Base-by-base conservation (phyloP, 2,329 filamentous ascomycete genomes). In the Fusarium nygamai region DNA sequence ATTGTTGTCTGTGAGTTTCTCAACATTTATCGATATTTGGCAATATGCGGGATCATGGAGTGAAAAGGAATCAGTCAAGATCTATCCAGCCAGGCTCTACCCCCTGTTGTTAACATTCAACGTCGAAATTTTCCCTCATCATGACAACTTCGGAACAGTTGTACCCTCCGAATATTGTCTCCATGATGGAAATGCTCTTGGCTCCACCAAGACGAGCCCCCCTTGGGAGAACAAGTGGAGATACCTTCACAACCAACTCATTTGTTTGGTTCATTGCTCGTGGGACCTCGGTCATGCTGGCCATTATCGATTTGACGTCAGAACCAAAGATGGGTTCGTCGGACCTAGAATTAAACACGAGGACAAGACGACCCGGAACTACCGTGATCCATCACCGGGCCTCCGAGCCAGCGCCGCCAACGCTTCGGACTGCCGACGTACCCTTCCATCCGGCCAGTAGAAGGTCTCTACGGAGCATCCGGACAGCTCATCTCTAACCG, bases 231-330 rank as follows among this genome's bases (percentile, higher is more conserved):
- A 61, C 41, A 56, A 68, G 71, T 68, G 71, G 71, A 51, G 59
- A 60, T 61, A 22, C 12, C 17, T 61, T 41, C 46, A 14, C n/a
- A 67, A 67, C 36, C 24, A 22, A 39, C 24, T 27, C 39, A 10
- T 69, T 61, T 61, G 41, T 68, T 69, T 64, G 67, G 57, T 61
- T 72, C 41, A 51, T 76, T 67, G 17, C 41, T 77, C 71, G 69
- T 72, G 47, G 60, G 69, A 69, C 75, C 73, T 78, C 76, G 76
- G 74, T 60, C 76, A 68, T 71, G 75, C 61, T 69, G 53, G 57
- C 59, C 61, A 54, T 61, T 61, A 34, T 51, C 47, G 44, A 36
- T 73, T 78, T 78, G 76, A 78, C 76, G 76, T 78, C 76, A 78
- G 76, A 74, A 60, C 67, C 61, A 27, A 31, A 29, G 9, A 60